Percentiles rank a stretch among this genome's conserved stretches.
phyloP scores from a whole-genome alignment of 1,139 yeast species.

The Scheffersomyces insectosa region DNA sequence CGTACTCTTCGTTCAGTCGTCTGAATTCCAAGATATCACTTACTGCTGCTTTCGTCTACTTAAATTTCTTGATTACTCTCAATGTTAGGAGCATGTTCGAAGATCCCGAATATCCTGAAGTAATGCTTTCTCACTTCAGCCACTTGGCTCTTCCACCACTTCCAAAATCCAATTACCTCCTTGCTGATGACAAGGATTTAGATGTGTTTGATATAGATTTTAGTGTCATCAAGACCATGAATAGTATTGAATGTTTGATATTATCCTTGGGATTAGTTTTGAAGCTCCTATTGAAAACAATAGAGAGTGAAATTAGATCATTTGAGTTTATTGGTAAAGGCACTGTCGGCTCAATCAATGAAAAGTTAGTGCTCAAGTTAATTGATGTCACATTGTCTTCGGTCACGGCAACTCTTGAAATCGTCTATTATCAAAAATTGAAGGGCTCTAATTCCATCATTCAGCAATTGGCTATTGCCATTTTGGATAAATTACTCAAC shows the following conservation, averaged over 20 bases:
- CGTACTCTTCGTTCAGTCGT: slow-evolving; percentile 22
- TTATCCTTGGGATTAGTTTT: slow-evolving; percentile 11
- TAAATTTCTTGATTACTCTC: slow-evolving; percentile 20
- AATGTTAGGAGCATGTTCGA: slow-evolving; percentile 13
- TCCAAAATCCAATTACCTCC: slow-evolving; percentile 21
- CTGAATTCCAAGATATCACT: slow-evolving; percentile 28
- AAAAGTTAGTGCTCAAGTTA: slow-evolving; percentile 15
- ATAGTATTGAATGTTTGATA: slow-evolving; percentile 7
- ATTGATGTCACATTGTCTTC: slow-evolving; percentile 20
- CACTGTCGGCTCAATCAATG: slow-evolving; percentile 9
- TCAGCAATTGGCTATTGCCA: slow-evolving; percentile 5
- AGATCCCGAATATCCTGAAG: slow-evolving; percentile 15
- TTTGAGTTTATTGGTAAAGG: slow-evolving; percentile 12
- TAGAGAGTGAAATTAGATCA: slow-evolving; percentile 20
- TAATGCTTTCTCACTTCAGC: slow-evolving; percentile 14
- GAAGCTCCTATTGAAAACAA: slow-evolving; percentile 7
- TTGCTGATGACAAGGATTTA: slow-evolving; percentile 7
- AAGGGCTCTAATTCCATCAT: slow-evolving; percentile 2
- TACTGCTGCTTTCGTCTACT: slow-evolving; percentile 13
- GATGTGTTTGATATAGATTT: slow-evolving; percentile 12
- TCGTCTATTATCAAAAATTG: slow-evolving; percentile 5
- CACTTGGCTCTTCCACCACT: slow-evolving; percentile 29
- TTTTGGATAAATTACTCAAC: slow-evolving; percentile 10
- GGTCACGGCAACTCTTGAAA: slow-evolving; percentile 14
- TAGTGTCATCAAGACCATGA: slow-evolving; percentile 1